Evolutionary conservation across 2,329 filamentous ascomycete species (phyloP), one percentile per base, ranked within the genome.

Genomic region (Monosporascus sp.): DNA sequence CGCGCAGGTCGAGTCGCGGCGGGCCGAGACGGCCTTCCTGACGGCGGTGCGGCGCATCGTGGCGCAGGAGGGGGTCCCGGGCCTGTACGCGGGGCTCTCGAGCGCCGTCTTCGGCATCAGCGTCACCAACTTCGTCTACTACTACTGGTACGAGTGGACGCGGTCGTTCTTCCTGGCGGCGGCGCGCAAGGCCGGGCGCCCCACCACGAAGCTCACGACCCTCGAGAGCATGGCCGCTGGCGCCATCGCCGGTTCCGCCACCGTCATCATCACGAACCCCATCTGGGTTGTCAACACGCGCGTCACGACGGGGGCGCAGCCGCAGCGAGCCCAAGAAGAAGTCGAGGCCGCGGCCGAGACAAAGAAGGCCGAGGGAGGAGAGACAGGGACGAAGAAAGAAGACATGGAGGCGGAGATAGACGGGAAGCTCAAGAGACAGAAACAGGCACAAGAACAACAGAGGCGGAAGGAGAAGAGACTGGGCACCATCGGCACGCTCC

Each of bases 141-240:
- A 99, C 77, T 99, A 97, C 80, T 99, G 90, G 93, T 99, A 97
- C 74, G 94, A 99, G 77, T 99, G 90, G 89, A 94, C 91, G 58
- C 86, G 92, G 54, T 81, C 87, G 49, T 88, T 88, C 69, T 97
- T 97, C 75, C 90, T 90, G 70, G 79, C 80, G 59, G 89, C 90
- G 9, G 90, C 91, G 46, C 71, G 80, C 54, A 86, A 83, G 64
- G 78, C 88, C 51, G 89, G 88, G 36, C 85, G 90, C 59, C 81
- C 85, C 53, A 85, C 82, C 57, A 87, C 84, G 74, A 92, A 91
- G 70, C 86, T 99, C 69, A 94, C 90, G 18, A 96, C 94, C 0
- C 72, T 93, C 62, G 93, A 99, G 77, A 88, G 87, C 61, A 99
- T 99, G 88, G 86, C 96, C 55, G 93, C 94, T 3, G 94, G 94